Conservation (phyloP, 495 filamentous ascomycete genomes). For the Aspergillus sclerotioniger region DNA sequence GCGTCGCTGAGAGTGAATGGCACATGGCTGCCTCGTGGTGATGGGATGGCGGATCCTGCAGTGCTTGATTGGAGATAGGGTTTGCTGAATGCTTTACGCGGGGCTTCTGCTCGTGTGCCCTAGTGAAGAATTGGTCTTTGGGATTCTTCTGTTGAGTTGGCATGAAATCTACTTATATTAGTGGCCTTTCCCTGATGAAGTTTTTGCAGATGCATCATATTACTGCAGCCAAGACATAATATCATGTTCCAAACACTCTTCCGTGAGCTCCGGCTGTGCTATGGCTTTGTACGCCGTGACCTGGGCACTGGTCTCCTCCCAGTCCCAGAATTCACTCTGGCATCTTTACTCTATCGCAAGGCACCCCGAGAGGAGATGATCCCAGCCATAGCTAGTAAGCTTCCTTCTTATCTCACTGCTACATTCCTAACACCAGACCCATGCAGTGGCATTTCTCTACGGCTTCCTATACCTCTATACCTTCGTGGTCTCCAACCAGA, state of each 20-base stretch:
- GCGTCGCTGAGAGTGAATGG: too few species aligned
- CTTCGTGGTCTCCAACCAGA: slow-evolving; percentile 4
- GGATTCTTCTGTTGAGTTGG: too few species aligned
- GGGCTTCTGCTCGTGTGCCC: too few species aligned
- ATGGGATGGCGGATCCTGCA: too few species aligned
- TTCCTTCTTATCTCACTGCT: not conserved
- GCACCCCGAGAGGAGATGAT: not conserved
- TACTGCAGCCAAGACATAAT: not conserved
- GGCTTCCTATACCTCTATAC: slow-evolving; percentile 6
- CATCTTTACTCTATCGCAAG: not conserved
- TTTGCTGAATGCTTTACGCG: too few species aligned
- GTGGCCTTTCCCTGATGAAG: not conserved
- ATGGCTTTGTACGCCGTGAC: slow-evolving; percentile 1
- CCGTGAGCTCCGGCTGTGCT: slow-evolving; percentile 1
- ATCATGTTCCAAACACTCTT: not conserved
- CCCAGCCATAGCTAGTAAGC: not conserved
- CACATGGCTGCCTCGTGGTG: too few species aligned
- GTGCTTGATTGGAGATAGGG: too few species aligned
- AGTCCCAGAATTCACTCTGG: not conserved
- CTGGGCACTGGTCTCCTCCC: not conserved
- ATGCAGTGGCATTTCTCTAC: not conserved
- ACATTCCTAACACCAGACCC: not conserved
- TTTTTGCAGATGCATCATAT: not conserved
- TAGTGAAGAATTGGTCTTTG: too few species aligned
- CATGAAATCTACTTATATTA: not conserved